Conservation (phyloP, 768 basidiomycete species). For the Kwoniella dejecticola region DNA sequence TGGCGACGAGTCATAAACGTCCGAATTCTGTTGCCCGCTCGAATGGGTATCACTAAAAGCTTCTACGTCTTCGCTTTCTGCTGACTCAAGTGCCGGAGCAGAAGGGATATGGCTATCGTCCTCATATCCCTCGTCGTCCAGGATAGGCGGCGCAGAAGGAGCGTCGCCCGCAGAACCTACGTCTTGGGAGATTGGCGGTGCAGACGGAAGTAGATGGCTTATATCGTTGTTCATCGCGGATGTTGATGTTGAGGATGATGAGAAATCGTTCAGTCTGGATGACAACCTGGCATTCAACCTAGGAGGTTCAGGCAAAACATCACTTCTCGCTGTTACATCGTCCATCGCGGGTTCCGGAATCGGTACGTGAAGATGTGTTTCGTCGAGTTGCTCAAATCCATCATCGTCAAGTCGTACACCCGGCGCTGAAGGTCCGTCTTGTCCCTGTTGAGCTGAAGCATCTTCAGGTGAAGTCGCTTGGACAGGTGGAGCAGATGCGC, state of each 20-base stretch:
- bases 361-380: constrained; percentile 9
- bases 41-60: too few relatives aligned
- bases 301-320: constrained; percentile 20
- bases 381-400: constrained; percentile 47
- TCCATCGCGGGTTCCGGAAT: not conserved
- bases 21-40: too few relatives aligned
- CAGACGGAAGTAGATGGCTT: constrained; percentile 23
- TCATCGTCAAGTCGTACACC: constrained; percentile 48
- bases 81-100: constrained; percentile 14
- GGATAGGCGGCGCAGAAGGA: constrained; percentile 41
- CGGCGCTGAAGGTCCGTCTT: constrained; percentile 37
- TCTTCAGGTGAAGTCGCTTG: not conserved
- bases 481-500: constrained; percentile 41
- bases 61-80: constrained; percentile 2
- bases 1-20: too few relatives aligned
- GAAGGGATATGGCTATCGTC: constrained; percentile 10
- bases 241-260: not conserved
- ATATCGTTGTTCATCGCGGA: not conserved
- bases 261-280: not conserved
- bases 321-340: not conserved
- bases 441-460: not conserved
- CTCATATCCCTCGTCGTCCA: constrained; percentile 27
- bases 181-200: constrained; percentile 38
- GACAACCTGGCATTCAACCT: constrained; percentile 19
- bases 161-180: too few relatives aligned